These are phyloP conservation scores for Verticillium zaregamsianum DNA, from an alignment of 2,329 filamentous ascomycete genomes.

Conservation along the genomic window DNA sequence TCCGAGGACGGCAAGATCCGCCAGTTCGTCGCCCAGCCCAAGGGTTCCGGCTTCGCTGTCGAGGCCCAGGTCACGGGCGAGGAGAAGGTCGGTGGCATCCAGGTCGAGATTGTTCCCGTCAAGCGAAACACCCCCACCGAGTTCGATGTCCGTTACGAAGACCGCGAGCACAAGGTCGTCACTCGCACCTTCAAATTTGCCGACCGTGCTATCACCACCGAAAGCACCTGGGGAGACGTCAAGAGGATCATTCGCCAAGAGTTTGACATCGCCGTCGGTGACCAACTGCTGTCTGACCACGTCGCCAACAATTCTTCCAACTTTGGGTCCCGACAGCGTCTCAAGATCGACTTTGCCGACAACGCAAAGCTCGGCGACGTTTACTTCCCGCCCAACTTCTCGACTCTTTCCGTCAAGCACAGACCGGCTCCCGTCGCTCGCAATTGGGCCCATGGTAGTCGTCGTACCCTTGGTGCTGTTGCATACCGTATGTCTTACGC, in stretches of 20 bases:
- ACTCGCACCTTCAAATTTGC: conserved; percentile 10
- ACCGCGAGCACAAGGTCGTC: conserved; percentile 6
- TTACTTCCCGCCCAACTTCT: conserved; percentile 11
- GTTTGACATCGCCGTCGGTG: conserved; percentile 6
- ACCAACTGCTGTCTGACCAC: conserved; percentile 4
- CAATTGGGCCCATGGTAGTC: neutral
- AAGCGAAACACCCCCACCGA: conserved; percentile 7
- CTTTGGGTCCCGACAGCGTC: neutral
- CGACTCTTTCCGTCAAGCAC: conserved; percentile 2
- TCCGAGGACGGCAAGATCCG: conserved; percentile 29
- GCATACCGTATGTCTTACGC: too few species aligned
- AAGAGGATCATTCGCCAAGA: conserved; percentile 8
- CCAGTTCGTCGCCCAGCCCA: conserved; percentile 44
- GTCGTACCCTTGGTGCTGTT: too few species aligned
- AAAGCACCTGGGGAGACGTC: conserved; percentile 12
- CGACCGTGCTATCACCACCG: conserved; percentile 3
- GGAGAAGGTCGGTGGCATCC: conserved; percentile 35
- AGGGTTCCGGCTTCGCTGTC: conserved; percentile 35
- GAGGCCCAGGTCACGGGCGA: conserved; percentile 40
- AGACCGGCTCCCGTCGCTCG: neutral
- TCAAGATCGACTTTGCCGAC: conserved; percentile 1
- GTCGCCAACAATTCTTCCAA: too few species aligned
- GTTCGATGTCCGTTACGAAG: conserved; percentile 11
- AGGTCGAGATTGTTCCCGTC: conserved; percentile 33
- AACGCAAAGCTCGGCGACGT: conserved; percentile 9